Evolutionary conservation across 1,139 yeast genomes (phyloP), one percentile per base, ranked within the genome.

Genomic region (Eremothecium sinecaudum): DNA sequence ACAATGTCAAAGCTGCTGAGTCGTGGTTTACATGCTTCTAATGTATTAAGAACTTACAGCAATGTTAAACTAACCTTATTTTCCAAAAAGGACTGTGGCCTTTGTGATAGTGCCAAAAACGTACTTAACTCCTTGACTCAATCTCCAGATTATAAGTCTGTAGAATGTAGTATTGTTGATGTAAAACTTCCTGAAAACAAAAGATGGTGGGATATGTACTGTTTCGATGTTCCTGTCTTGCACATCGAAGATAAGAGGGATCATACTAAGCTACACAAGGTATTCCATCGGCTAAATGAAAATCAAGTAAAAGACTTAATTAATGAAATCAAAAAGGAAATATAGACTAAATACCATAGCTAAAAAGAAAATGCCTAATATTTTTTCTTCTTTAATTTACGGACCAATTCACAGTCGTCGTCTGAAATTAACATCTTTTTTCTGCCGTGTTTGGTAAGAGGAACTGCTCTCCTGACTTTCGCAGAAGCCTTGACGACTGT

Each of bases 181-280:
- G 86, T 87, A 27, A 72, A 76, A 55, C 64, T 69, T 30, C 77
- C 80, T 0, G 72, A 70, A 34, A 79, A 86, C 56, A 62, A 71
- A 35, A 63, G 69, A 34, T 83, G 92, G 86, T 81, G 76, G 66
- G 92, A 83, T 41, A 66, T 67, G 41, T 87, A 86, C 50, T 80
- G 94, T 44, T 84, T 76, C 56, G 96, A 87, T 52, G 87, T 86
- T 2, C 96, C 96, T 0, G 96, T 87, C 0, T 58, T 84, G 25
- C 94, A 86, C 51, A 65, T 83, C 12, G 79, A 75, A 44, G 56
- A 74, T 39, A 61, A 61, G 3, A 64, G 58, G 4, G 44, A 45
- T 4, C 66, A 64, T 31, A 58, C 53, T 24, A 63, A 68, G 32
- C 67, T 77, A 4, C 66, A 69, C 10, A 79, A 78, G 50, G 73